phyloP scores from a whole-genome alignment of 768 basidiomycete species.

The Gloeophyllum trabeum region DNA sequence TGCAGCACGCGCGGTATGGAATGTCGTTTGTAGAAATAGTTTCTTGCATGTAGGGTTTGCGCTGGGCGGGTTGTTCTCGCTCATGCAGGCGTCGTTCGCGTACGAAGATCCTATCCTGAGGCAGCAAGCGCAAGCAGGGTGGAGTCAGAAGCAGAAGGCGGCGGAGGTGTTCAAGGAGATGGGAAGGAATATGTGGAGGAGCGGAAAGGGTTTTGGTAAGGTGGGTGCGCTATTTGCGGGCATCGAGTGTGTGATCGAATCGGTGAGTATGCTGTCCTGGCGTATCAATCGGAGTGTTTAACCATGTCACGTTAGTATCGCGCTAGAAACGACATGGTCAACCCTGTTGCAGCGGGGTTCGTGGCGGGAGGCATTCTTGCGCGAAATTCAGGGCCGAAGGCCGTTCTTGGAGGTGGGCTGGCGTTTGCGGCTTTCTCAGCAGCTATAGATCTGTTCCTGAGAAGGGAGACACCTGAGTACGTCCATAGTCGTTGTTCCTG shows the following conservation, averaged over 20 bases:
- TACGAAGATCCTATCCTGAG: constrained; percentile 89
- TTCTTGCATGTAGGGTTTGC: constrained; percentile 55
- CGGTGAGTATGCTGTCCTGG: constrained; percentile 39
- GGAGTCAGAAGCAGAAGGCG: constrained; percentile 69
- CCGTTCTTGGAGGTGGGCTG: constrained; percentile 76
- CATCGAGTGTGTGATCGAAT: constrained; percentile 91
- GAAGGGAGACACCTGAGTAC: constrained; percentile 73
- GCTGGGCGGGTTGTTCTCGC: constrained; percentile 89
- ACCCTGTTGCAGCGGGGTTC: constrained; percentile 82
- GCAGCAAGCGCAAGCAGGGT: constrained; percentile 39
- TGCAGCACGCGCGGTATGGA: background rate
- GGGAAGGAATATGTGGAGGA: constrained; percentile 85
- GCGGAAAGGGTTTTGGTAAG: constrained; percentile 87
- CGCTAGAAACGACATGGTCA: constrained; percentile 90
- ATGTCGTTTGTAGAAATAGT: background rate
- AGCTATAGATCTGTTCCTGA: constrained; percentile 78
- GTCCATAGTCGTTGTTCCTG: no score
- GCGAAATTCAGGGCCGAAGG: constrained; percentile 77
- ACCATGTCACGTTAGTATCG: constrained; percentile 57
- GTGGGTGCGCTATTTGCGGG: constrained; percentile 93
- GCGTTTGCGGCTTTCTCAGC: constrained; percentile 92
- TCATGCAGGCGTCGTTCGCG: constrained; percentile 92
- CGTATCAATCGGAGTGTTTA: background rate
- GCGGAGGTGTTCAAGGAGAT: constrained; percentile 85
- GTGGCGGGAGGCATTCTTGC: constrained; percentile 84